phyloP scores from a whole-genome alignment of 1,139 yeast genomes.

The Citeromyces hawaiiensis region DNA sequence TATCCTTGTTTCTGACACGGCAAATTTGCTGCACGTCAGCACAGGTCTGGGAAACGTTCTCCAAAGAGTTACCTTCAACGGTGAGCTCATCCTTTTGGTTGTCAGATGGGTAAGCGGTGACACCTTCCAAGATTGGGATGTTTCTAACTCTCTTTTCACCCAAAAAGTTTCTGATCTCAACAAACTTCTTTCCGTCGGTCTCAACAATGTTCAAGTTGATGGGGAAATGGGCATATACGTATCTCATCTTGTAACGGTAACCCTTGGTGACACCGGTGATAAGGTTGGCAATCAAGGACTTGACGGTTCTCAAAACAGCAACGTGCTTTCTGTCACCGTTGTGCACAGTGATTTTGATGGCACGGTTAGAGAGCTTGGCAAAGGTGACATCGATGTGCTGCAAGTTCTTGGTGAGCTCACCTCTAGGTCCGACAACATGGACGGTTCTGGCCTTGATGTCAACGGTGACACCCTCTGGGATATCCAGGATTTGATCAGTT shows the following conservation, averaged over 20 bases:
- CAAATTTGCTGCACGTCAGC: slow-evolving; percentile 98
- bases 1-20: slow-evolving; percentile 99
- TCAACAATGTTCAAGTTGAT: slow-evolving; percentile 88
- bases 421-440: slow-evolving; percentile 97
- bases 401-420: slow-evolving; percentile 81
- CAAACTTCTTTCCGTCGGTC: slow-evolving; percentile 58
- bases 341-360: slow-evolving; percentile 85
- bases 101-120: slow-evolving; percentile 66
- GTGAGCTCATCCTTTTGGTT: slow-evolving; percentile 90
- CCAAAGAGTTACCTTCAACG: slow-evolving; percentile 92
- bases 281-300: slow-evolving; percentile 88
- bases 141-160: slow-evolving; percentile 96
- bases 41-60: slow-evolving; percentile 96
- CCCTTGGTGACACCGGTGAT: slow-evolving; percentile 98
- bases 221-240: slow-evolving; percentile 99
- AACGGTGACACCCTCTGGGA: slow-evolving; percentile 93
- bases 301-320: slow-evolving; percentile 98
- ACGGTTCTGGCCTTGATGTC: slow-evolving; percentile 85
- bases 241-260: slow-evolving; percentile 99
- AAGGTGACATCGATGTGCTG: slow-evolving; percentile 94
- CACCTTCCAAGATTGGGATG: slow-evolving; percentile 82
- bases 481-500: slow-evolving; percentile 81
- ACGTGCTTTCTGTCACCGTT: slow-evolving; percentile 99
- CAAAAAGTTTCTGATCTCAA: slow-evolving; percentile 98
- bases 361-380: slow-evolving; percentile 55